Evolutionary conservation across 1,284 basidiomycete genomes (phyloP).

Genomic region (Anthracocystis walkeri): DNA sequence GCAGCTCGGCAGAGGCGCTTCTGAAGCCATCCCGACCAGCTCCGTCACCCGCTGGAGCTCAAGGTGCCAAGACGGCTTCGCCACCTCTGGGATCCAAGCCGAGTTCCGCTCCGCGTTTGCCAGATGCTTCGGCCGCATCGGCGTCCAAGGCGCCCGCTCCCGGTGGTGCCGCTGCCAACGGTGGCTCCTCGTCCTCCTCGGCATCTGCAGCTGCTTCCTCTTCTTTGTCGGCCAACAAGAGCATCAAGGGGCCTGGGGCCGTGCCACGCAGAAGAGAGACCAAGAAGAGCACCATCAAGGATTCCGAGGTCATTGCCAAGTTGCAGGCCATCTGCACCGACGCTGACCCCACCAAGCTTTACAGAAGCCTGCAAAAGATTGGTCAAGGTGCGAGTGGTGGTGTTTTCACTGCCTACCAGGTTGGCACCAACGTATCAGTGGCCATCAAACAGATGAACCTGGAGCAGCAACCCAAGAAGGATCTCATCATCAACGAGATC

Average conservation of each 20-base stretch:
- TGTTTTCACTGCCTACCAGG: constrained; percentile 97
- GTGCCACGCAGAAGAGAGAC: constrained; percentile 79
- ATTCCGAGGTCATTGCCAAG: constrained; percentile 89
- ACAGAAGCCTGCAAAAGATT: constrained; percentile 93
- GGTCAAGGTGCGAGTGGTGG: constrained; percentile 98
- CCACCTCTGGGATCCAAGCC: constrained; percentile 24
- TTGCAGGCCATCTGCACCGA: constrained; percentile 95
- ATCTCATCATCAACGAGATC: constrained; percentile 99
- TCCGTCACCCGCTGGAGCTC: constrained; percentile 26
- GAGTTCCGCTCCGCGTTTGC: constrained; percentile 6
- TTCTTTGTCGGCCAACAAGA: constrained; percentile 24
- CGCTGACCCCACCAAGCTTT: constrained; percentile 93
- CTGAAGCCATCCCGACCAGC: constrained; percentile 59
- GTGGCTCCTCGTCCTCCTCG: background rate
- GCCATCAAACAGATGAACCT: constrained; percentile 99
- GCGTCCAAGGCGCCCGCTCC: constrained; percentile 5
- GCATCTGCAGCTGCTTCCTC: constrained; percentile 12
- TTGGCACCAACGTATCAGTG: constrained; percentile 90
- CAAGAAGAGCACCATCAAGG: constrained; percentile 78
- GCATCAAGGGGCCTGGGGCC: constrained; percentile 31
- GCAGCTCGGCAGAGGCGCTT: constrained; percentile 21
- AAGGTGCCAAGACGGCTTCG: constrained; percentile 12
- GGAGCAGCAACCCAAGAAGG: constrained; percentile 99
- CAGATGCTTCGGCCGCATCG: constrained; percentile 5
- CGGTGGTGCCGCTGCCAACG: constrained; percentile 4